Percentiles rank a stretch among this genome's conserved stretches.
These are phyloP conservation scores for Psilocybe azurescens DNA, from an alignment of 768 basidiomycete species.

Conservation along the genomic window DNA sequence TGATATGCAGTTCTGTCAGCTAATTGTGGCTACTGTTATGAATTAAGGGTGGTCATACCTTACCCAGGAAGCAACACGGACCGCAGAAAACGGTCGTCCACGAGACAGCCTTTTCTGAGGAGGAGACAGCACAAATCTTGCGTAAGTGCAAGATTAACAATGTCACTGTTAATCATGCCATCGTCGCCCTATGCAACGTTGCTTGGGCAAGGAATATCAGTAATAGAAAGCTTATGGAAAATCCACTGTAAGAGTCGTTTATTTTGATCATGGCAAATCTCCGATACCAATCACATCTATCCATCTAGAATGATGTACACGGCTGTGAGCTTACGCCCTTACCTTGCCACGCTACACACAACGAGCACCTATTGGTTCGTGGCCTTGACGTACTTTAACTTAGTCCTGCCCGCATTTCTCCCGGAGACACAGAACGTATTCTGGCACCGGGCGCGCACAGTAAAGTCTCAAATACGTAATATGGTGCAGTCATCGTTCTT, in stretches of 20 bases:
- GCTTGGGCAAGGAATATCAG: conserved; percentile 51
- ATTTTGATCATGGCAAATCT: neutral
- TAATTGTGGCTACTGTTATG: neutral
- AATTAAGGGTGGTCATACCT: conserved; percentile 59
- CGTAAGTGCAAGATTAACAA: conserved; percentile 61
- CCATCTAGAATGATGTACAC: conserved; percentile 12
- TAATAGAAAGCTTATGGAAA: conserved; percentile 13
- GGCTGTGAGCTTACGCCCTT: conserved; percentile 7
- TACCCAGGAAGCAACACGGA: conserved; percentile 44
- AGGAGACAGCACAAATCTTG: conserved; percentile 49
- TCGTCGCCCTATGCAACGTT: conserved; percentile 62
- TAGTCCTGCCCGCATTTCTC: conserved; percentile 9
- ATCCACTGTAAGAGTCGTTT: neutral
- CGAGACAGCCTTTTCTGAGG: conserved; percentile 32
- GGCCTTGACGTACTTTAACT: conserved; percentile 12
- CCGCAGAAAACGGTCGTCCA: conserved; percentile 39
- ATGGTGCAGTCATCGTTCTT: conserved; percentile 58
- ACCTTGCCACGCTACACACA: neutral
- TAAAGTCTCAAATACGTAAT: conserved; percentile 45
- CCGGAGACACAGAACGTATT: neutral
- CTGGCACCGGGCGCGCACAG: conserved; percentile 6
- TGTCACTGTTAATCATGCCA: conserved; percentile 64
- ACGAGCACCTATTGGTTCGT: conserved; percentile 12
- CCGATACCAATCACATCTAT: neutral
- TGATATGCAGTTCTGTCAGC: neutral